Evolutionary conservation across 768 basidiomycete species (phyloP).

Genomic region (Xerocomus potaroensis): DNA sequence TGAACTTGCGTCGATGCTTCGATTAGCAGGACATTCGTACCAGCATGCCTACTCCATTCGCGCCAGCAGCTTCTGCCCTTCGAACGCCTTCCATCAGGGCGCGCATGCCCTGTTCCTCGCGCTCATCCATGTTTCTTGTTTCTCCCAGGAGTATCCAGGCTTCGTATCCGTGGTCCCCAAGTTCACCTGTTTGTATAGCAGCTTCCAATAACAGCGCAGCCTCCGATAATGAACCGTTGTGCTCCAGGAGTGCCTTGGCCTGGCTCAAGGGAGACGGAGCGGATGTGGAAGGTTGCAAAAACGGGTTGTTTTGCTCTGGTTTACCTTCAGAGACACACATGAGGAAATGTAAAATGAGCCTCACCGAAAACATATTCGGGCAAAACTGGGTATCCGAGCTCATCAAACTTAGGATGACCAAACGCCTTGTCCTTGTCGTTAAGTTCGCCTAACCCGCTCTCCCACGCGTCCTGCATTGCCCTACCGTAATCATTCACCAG

Average conservation of each 20-base stretch:
- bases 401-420: conserved; percentile 49
- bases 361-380: conserved; percentile 74
- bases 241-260: conserved; percentile 72
- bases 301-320: conserved; percentile 69
- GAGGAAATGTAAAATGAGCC: conserved; percentile 16
- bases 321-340: conserved; percentile 3
- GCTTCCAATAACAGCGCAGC: conserved; percentile 86
- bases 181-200: conserved; percentile 77
- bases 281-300: conserved; percentile 47
- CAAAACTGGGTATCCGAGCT: conserved; percentile 73
- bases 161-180: conserved; percentile 80
- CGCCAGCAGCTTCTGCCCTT: conserved; percentile 58
- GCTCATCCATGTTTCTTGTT: conserved; percentile 85
- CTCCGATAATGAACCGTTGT: conserved; percentile 84
- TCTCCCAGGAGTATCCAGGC: conserved; percentile 92
- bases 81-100: conserved; percentile 72
- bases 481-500: conserved; percentile 58
- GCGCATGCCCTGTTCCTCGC: conserved; percentile 76
- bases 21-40: conserved; percentile 38
- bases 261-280: conserved; percentile 53
- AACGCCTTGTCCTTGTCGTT: conserved; percentile 29
- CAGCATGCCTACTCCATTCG: conserved; percentile 68
- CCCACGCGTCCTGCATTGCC: conserved; percentile 63
- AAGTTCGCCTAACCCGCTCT: conserved; percentile 47
- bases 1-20: conserved; percentile 4